A percentile compares a stretch with the other conserved stretches of the same genome.
phyloP scores from a whole-genome alignment of 2,329 filamentous ascomycete genomes.

The Triangularia verruculosa region DNA sequence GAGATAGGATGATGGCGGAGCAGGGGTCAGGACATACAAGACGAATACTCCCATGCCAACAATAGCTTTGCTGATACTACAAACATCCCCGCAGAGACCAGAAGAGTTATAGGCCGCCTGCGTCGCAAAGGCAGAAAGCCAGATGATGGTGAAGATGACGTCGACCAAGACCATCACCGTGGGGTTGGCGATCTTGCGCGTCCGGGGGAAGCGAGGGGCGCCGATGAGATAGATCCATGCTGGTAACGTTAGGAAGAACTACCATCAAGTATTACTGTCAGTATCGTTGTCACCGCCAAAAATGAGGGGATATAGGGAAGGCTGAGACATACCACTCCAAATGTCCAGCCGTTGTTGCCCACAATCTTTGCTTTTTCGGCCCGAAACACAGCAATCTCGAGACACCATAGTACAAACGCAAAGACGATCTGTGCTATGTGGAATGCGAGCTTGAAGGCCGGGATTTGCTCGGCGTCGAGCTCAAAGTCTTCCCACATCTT shows the following conservation, averaged over 20 bases:
- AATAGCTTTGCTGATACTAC: slow-evolving; percentile 60
- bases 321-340: slow-evolving; percentile 53
- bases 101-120: slow-evolving; percentile 62
- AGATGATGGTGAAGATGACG: slow-evolving; percentile 56
- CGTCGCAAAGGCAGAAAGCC: slow-evolving; percentile 65
- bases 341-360: slow-evolving; percentile 61
- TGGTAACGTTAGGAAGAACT: slow-evolving; percentile 65
- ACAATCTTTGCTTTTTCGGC: slow-evolving; percentile 47
- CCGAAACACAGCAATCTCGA: slow-evolving; percentile 59
- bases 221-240: slow-evolving; percentile 64
- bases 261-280: neutral
- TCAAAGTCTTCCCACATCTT: slow-evolving; percentile 49
- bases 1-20: neutral
- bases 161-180: slow-evolving; percentile 61
- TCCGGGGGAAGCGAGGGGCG: slow-evolving; percentile 61
- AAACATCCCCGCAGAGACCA: slow-evolving; percentile 53
- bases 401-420: slow-evolving; percentile 54
- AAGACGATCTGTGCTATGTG: slow-evolving; percentile 55
- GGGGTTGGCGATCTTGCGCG: slow-evolving; percentile 59
- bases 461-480: slow-evolving; percentile 53
- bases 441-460: slow-evolving; percentile 54
- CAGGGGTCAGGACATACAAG: slow-evolving; percentile 46
- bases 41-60: slow-evolving; percentile 62
- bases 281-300: neutral
- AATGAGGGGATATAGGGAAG: neutral